phyloP scores from a whole-genome alignment of 371 early-diverging fungal genomes.

The Mortierella sp. region DNA sequence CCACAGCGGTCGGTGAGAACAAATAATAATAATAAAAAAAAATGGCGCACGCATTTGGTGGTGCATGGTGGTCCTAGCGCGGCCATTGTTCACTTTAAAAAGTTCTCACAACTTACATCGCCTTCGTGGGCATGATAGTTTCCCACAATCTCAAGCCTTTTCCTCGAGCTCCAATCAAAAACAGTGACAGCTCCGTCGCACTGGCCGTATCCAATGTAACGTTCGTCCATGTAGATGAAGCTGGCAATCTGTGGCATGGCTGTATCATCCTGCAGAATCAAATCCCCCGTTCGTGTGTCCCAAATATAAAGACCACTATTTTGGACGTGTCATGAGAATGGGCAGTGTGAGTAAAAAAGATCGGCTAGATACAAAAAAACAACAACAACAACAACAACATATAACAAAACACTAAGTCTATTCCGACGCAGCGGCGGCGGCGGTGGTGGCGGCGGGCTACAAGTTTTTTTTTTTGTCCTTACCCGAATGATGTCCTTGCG shows the following conservation, averaged over 20 bases:
- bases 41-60: too few species aligned
- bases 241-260: conserved; percentile 45
- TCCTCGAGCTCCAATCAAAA: conserved; percentile 50
- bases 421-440: too few species aligned
- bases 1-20: not conserved
- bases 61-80: too few species aligned
- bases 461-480: too few species aligned
- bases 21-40: not conserved
- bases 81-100: too few species aligned
- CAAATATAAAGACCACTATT: conserved; percentile 40
- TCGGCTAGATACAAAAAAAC: conserved; percentile 4
- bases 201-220: conserved; percentile 46
- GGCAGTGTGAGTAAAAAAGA: too few species aligned
- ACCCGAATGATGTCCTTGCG: conserved; percentile 52
- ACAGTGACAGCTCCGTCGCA: conserved; percentile 41
- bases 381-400: not conserved
- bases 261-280: conserved; percentile 40
- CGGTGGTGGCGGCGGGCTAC: too few species aligned
- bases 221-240: conserved; percentile 43
- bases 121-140: conserved; percentile 44
- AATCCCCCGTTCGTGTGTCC: conserved; percentile 39
- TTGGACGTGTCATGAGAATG: too few species aligned
- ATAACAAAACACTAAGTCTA: too few species aligned
- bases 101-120: conserved; percentile 28
- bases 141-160: conserved; percentile 29